Conservation (phyloP, 495 filamentous ascomycete species). For the Lepidopterella palustris region DNA sequence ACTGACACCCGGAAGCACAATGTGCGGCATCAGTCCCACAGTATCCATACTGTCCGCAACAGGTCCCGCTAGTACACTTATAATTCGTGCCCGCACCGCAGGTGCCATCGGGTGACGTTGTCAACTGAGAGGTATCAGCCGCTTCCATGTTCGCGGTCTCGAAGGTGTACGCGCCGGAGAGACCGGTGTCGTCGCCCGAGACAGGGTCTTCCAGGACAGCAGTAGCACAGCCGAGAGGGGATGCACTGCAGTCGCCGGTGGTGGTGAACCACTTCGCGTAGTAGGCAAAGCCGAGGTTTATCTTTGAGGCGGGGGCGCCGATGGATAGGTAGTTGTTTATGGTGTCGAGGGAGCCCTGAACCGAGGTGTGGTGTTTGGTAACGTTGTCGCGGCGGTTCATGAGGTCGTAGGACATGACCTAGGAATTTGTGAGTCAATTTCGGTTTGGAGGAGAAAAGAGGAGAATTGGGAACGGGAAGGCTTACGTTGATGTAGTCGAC, state of each 20-base stretch:
- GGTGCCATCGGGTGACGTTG: slow-evolving; percentile 7
- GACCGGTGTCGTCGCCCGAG: slow-evolving; percentile 50
- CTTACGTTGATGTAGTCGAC: slow-evolving; percentile 68
- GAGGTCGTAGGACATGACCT: slow-evolving; percentile 66
- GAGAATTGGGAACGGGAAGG: too few relatives aligned
- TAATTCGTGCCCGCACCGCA: slow-evolving; percentile 16
- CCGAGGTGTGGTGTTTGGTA: slow-evolving; percentile 60
- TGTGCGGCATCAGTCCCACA: slow-evolving; percentile 41
- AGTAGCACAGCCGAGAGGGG: slow-evolving; percentile 56
- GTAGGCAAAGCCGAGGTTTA: slow-evolving; percentile 70
- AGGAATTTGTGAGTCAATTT: neutral
- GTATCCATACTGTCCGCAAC: slow-evolving; percentile 16
- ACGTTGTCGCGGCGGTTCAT: slow-evolving; percentile 67
- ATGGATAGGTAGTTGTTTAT: slow-evolving; percentile 55
- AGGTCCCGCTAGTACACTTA: slow-evolving; percentile 7
- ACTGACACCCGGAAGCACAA: slow-evolving; percentile 43
- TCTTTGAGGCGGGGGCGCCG: slow-evolving; percentile 49
- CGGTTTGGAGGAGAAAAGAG: slow-evolving; percentile 1
- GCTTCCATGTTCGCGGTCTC: slow-evolving; percentile 20
- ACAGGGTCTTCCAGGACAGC: slow-evolving; percentile 56
- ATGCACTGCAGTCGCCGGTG: slow-evolving; percentile 43
- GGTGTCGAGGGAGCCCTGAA: slow-evolving; percentile 48
- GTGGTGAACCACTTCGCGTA: slow-evolving; percentile 70
- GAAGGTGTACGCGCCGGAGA: slow-evolving; percentile 22
- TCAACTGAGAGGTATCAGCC: neutral